phyloP scores from a whole-genome alignment of 768 basidiomycete species.

The Infundibulicybe gibba region DNA sequence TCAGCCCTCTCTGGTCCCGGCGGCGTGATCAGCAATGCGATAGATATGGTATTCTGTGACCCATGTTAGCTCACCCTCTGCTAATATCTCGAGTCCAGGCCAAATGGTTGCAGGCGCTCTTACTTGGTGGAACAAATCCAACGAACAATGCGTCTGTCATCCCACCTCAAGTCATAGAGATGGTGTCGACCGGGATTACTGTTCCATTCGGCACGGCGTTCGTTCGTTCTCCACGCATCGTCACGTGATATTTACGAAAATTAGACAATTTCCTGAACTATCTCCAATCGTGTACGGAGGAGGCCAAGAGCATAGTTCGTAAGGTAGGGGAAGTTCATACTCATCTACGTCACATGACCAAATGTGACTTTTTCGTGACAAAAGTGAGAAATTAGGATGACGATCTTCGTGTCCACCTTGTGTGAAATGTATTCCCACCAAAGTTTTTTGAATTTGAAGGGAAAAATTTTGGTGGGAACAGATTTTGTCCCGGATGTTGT shows the following conservation, averaged over 20 bases:
- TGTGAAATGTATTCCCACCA: no score
- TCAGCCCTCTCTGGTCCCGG: conserved; percentile 17
- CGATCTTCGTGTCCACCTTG: no score
- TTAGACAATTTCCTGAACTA: conserved; percentile 8
- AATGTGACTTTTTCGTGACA: no score
- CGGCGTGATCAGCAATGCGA: conserved; percentile 14
- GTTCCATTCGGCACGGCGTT: conserved; percentile 9
- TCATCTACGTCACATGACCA: no score
- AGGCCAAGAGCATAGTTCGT: conserved; percentile 11
- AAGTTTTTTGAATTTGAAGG: no score
- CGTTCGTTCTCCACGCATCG: background rate
- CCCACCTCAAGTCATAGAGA: conserved; percentile 11
- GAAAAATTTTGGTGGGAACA: no score
- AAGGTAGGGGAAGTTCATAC: no score
- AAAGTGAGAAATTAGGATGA: no score
- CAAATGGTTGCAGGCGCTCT: conserved; percentile 15
- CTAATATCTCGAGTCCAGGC: conserved; percentile 3
- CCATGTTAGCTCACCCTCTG: background rate
- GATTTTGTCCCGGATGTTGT: no score
- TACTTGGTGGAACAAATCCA: conserved; percentile 14
- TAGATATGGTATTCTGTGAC: conserved; percentile 10
- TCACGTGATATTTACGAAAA: background rate
- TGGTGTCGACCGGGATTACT: conserved; percentile 13
- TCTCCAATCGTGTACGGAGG: conserved; percentile 16
- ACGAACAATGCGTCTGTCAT: conserved; percentile 12